Conservation (phyloP, 805 yeast species). For the Starmera quercuum region DNA sequence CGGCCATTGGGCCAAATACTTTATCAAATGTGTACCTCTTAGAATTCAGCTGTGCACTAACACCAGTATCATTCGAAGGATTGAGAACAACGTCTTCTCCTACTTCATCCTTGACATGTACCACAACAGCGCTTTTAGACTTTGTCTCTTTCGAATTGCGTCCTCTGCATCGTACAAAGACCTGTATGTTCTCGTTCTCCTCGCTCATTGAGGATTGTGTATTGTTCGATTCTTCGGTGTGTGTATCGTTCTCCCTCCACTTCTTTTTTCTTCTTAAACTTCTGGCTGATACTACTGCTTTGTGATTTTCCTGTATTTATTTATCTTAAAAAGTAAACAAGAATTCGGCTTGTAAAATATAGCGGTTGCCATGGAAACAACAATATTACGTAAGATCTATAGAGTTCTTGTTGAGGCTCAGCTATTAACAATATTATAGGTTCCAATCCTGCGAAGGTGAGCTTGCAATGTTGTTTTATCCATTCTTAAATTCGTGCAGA, state of each 20-base stretch:
- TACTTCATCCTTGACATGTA: slow-evolving; percentile 39
- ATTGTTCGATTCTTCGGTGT: too few relatives aligned
- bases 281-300: too few relatives aligned
- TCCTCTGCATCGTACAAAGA: slow-evolving; percentile 58
- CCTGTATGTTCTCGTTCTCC: slow-evolving; percentile 45
- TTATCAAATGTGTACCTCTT: slow-evolving; percentile 70
- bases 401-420: slow-evolving; percentile 9
- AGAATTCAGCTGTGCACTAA: slow-evolving; percentile 31
- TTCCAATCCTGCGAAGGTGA: slow-evolving; percentile 38
- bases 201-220: slow-evolving; percentile 4
- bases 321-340: too few relatives aligned
- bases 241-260: too few relatives aligned
- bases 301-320: too few relatives aligned
- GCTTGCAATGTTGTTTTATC: slow-evolving; percentile 48
- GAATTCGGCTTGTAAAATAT: too few relatives aligned
- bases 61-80: slow-evolving; percentile 31
- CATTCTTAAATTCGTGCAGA: slow-evolving; percentile 61
- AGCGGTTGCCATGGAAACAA: too few relatives aligned
- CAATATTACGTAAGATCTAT: background rate
- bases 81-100: slow-evolving; percentile 42
- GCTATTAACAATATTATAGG: slow-evolving; percentile 39
- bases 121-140: slow-evolving; percentile 54
- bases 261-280: too few relatives aligned
- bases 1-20: slow-evolving; percentile 78
- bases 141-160: slow-evolving; percentile 49